These are phyloP conservation scores for Abortiporus biennis DNA, from an alignment of 1,284 basidiomycete genomes.

Conservation along the genomic window DNA sequence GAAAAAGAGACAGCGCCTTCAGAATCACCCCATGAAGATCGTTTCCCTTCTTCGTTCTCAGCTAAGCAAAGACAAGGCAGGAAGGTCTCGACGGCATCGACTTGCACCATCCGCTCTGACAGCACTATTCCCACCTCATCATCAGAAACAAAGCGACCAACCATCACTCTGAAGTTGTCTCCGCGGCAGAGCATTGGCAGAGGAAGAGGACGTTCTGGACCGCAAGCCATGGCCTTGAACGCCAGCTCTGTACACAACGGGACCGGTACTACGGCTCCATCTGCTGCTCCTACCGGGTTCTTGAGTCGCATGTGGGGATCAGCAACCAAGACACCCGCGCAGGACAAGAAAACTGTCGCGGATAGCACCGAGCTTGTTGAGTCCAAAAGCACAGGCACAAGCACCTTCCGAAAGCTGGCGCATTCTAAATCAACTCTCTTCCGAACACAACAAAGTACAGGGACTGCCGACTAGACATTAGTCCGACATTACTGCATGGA, in stretches of 20 bases:
- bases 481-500: no score
- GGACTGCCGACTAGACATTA: no score
- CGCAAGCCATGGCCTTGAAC: background rate
- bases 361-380: slow-evolving; percentile 29
- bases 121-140: slow-evolving; percentile 14
- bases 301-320: slow-evolving; percentile 64
- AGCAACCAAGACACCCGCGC: slow-evolving; percentile 39
- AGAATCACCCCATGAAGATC: slow-evolving; percentile 28
- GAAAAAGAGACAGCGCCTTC: slow-evolving; percentile 27
- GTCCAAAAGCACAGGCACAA: slow-evolving; percentile 20
- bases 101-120: slow-evolving; percentile 25
- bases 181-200: slow-evolving; percentile 6
- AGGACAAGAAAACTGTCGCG: slow-evolving; percentile 27
- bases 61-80: slow-evolving; percentile 38
- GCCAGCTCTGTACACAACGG: background rate
- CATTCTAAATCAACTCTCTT: slow-evolving; percentile 42
- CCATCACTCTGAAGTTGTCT: slow-evolving; percentile 11
- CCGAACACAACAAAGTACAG: slow-evolving; percentile 22
- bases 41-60: slow-evolving; percentile 28
- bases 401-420: slow-evolving; percentile 29
- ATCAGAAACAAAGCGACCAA: slow-evolving; percentile 8
- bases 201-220: slow-evolving; percentile 2
- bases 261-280: background rate
- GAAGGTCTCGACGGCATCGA: slow-evolving; percentile 28
- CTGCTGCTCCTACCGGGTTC: slow-evolving; percentile 36